A percentile compares a stretch with the other conserved stretches of the same genome.
Conservation (phyloP, 1,284 basidiomycete species). For the Rhodotorula sp. region DNA sequence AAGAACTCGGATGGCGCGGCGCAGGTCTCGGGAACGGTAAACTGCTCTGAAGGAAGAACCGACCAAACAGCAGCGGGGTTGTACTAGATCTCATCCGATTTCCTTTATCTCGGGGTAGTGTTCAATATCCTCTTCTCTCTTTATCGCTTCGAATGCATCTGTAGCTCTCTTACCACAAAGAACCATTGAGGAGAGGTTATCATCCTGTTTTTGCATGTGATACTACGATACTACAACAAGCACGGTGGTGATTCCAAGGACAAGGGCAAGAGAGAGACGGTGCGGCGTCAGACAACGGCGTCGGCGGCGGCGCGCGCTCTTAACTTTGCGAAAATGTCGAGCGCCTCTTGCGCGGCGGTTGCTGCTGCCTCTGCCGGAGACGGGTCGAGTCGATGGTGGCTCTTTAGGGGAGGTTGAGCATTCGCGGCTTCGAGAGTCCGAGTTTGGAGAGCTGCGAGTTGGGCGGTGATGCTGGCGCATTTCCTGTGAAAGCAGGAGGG, state of each 20-base stretch:
- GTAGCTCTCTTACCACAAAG: not conserved
- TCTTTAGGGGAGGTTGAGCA: not conserved
- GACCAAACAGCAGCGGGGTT: not conserved
- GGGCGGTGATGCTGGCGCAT: conserved; percentile 13
- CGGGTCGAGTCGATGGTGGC: not conserved
- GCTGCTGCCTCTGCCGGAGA: not conserved
- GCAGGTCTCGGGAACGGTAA: not conserved
- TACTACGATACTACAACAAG: not conserved
- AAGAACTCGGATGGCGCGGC: conserved; percentile 10
- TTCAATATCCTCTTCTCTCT: not conserved
- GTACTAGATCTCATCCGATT: not conserved
- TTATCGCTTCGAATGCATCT: not conserved
- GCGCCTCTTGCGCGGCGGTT: conserved; percentile 1
- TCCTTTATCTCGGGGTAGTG: not conserved
- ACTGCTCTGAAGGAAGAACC: not conserved
- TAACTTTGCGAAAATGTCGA: conserved; percentile 3
- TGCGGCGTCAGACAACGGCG: not conserved
- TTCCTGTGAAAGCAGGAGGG: not conserved
- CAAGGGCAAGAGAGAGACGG: no score
- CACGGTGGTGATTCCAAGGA: not conserved
- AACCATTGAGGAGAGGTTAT: not conserved
- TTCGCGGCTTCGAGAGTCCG: not conserved
- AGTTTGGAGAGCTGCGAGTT: not conserved
- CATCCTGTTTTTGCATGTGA: not conserved
- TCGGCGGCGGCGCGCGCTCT: not conserved